Percentiles rank a stretch among this genome's conserved stretches.
Evolutionary conservation across 495 filamentous ascomycete species (phyloP).

Genomic region (Neurospora sp.): DNA sequence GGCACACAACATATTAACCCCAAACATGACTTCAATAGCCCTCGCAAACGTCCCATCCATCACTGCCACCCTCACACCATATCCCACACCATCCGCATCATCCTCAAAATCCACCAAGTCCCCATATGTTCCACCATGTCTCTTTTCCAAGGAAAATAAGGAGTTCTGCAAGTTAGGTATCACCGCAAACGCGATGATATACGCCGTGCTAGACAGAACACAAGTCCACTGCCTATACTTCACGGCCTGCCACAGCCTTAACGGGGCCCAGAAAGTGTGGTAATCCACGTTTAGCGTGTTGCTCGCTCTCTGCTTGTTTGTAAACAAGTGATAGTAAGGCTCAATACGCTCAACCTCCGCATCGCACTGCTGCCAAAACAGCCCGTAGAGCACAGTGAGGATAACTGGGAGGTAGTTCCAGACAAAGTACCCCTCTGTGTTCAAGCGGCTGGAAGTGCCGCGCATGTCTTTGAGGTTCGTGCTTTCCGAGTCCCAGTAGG

Average conservation of each 20-base stretch:
- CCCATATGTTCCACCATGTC: background rate
- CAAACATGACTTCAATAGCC: background rate
- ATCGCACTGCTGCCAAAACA: background rate
- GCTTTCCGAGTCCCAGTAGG: background rate
- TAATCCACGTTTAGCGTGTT: background rate
- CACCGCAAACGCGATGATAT: background rate
- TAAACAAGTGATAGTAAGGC: background rate
- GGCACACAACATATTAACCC: background rate
- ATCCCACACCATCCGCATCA: background rate
- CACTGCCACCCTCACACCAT: background rate
- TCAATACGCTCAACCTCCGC: background rate
- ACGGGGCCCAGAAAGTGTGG: background rate
- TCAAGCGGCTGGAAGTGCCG: background rate
- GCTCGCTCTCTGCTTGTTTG: background rate
- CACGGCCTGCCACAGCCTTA: background rate
- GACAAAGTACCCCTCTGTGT: background rate
- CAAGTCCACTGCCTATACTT: background rate
- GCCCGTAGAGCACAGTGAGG: background rate
- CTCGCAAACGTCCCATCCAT: background rate
- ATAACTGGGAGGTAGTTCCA: background rate
- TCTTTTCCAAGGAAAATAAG: background rate
- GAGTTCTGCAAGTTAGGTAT: background rate
- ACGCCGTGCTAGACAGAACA: background rate
- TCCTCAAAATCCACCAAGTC: background rate
- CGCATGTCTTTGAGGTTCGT: background rate